Base-by-base conservation (phyloP, 495 filamentous ascomycete species). In the Tuber calosporum region DNA sequence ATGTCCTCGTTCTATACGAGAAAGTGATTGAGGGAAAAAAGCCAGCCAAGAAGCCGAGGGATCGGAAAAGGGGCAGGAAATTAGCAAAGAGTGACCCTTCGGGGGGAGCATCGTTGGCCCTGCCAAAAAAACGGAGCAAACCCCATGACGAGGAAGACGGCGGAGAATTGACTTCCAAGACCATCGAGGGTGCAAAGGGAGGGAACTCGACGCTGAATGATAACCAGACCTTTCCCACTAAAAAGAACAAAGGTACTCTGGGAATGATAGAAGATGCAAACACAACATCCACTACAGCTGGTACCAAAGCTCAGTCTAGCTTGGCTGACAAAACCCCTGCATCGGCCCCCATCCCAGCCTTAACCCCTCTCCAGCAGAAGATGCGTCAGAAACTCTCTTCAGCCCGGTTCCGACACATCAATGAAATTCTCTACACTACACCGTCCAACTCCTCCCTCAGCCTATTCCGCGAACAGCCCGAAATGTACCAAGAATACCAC, bases 331-430 rank as follows among this genome's bases (percentile, higher is more conserved):
- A 73, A 73, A 68, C 79, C 42, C 69, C 80, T 22, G 72, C 80
- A 37, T 76, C 79, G 69, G 68, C 76, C 73, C 43, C 82, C 77
- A 73, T 83, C 80, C 40, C 85, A 79, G 42, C 83, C 80, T 87
- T 99, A 73, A 99, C 95, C 0, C 93, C 95, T 41, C 87, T 99
- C 69, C 95, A 99, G 85, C 89, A 90, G 73, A 89, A 90, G 5
- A 99, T 99, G 95, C 91, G 91, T 72, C 88, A 92, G 75, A 98
- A 98, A 83, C 89, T 99, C 71, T 86, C 93, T 72, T 93, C 92
- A 7, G 93, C 95, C 20, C 94, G 95, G 73, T 99, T 99, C 88
- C 93, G 95, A 77, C 92, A 97, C 82, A 88, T 99, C 74, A 99
- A 99, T 84, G 90, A 99, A 84, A 93, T 91, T 5, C 91, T 98